Evolutionary conservation across 441 rosid species (phyloP).

Genomic region (Gossypium davidsonii): DNA sequence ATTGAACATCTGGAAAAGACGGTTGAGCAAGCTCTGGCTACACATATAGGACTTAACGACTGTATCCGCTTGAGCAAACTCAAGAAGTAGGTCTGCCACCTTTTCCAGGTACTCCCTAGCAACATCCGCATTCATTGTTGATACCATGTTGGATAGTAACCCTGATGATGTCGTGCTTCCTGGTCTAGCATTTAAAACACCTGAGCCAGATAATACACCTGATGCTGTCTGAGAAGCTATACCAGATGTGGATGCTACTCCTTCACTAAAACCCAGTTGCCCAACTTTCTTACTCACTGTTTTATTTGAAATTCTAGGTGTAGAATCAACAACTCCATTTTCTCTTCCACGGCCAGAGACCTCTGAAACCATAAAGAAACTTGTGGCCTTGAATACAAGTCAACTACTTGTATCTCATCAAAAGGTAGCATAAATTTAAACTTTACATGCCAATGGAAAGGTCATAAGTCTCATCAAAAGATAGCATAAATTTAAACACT

Average conservation of each 20-base stretch:
- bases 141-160: constrained; percentile 75
- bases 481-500: background rate
- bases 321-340: constrained; percentile 60
- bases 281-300: constrained; percentile 57
- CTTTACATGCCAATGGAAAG: background rate
- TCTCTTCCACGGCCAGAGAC: constrained; percentile 77
- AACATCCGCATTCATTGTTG: constrained; percentile 71
- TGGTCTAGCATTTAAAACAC: constrained; percentile 86
- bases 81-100: constrained; percentile 90
- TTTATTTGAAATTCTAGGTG: constrained; percentile 52
- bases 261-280: constrained; percentile 44
- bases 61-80: constrained; percentile 94
- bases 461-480: background rate
- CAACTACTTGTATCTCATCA: background rate
- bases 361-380: constrained; percentile 44
- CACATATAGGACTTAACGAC: constrained; percentile 87
- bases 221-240: constrained; percentile 89
- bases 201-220: constrained; percentile 91
- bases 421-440: background rate
- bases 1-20: constrained; percentile 94
- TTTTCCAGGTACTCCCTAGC: constrained; percentile 88
- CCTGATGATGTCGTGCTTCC: constrained; percentile 95
- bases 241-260: constrained; percentile 67
- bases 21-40: constrained; percentile 85
- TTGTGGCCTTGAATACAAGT: background rate